A percentile compares a stretch with the other conserved stretches of the same genome.
phyloP scores from a whole-genome alignment of 768 basidiomycete genomes.

The Boletus vermiculosoides region DNA sequence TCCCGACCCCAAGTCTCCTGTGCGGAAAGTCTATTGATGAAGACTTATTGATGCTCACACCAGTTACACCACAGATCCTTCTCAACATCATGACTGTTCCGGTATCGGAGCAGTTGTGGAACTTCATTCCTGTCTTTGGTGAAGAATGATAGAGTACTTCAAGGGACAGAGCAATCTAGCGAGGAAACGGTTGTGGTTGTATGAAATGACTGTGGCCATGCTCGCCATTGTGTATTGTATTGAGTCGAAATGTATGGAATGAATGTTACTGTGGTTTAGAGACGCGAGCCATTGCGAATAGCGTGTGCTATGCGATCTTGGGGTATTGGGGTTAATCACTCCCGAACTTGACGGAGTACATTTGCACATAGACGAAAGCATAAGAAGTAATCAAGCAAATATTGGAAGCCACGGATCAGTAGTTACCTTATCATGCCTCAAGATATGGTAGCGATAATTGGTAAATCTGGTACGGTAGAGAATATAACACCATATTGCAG shows the following conservation, averaged over 20 bases:
- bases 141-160: fast-evolving
- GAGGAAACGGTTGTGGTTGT: background rate
- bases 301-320: too few relatives aligned
- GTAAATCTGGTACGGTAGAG: too few relatives aligned
- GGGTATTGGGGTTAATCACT: too few relatives aligned
- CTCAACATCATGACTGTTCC: background rate
- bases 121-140: background rate
- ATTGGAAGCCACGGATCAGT: too few relatives aligned
- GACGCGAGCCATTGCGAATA: too few relatives aligned
- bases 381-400: too few relatives aligned
- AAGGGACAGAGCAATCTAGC: background rate
- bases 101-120: background rate
- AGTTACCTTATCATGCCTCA: too few relatives aligned
- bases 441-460: too few relatives aligned
- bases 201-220: background rate
- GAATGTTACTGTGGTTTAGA: too few relatives aligned
- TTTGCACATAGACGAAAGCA: too few relatives aligned
- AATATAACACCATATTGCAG: too few relatives aligned
- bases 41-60: conserved; percentile 2
- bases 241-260: background rate
- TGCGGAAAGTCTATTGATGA: background rate
- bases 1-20: background rate
- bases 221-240: background rate
- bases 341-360: too few relatives aligned
- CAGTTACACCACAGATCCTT: background rate